Conservation (phyloP, 2,329 filamentous ascomycete genomes). For the Juglanconis oblonga region DNA sequence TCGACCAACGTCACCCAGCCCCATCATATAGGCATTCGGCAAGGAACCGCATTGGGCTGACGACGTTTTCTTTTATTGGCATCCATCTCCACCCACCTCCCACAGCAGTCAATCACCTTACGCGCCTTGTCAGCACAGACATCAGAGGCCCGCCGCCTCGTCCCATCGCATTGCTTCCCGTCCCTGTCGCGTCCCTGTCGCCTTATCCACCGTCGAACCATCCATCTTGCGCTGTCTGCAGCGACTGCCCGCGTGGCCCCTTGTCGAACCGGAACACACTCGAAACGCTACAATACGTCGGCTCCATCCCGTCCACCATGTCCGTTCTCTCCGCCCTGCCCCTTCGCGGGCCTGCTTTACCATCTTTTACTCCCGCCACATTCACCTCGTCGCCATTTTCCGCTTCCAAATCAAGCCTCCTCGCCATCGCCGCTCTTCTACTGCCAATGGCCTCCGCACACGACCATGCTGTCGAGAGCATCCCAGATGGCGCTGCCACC, state of each 20-base stretch:
- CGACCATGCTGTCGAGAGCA: constrained; percentile 50
- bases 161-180: neutral
- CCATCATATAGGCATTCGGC: too few relatives aligned
- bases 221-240: neutral
- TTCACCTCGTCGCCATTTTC: neutral
- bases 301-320: neutral
- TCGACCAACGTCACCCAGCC: too few relatives aligned
- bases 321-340: neutral
- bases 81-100: neutral
- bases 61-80: neutral
- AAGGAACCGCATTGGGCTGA: neutral
- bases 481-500: constrained; percentile 66
- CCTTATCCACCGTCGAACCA: neutral
- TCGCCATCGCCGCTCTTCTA: constrained; percentile 8
- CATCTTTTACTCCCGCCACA: neutral
- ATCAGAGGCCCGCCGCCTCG: neutral
- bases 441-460: constrained; percentile 34
- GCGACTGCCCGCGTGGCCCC: neutral
- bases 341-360: neutral
- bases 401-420: neutral
- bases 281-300: neutral
- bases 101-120: neutral
- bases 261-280: neutral
- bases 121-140: too few relatives aligned
- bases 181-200: neutral